Evolutionary conservation across 1,284 basidiomycete genomes (phyloP), one percentile per base, ranked within the genome.

Genomic region (Trichosporon sp.): DNA sequence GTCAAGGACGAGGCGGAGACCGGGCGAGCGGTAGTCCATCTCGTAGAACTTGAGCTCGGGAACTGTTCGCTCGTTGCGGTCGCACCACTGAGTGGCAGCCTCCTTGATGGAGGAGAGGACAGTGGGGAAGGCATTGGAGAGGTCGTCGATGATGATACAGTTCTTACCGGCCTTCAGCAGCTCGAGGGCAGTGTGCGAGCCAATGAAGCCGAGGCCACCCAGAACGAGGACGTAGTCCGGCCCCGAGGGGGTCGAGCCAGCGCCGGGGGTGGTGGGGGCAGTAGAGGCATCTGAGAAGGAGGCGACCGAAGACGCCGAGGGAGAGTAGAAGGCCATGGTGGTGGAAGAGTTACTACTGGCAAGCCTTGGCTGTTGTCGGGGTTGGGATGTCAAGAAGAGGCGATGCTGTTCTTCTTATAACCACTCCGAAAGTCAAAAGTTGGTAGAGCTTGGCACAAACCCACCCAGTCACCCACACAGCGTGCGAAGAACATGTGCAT

Each of bases 111-210:
- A 54, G n/a, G 29, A 37, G 10, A 57, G 31, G 13, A 63, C 62
- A 6, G 10, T 37, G 6, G 25, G 19, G 14, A 63, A 63, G n/a
- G 34, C 29, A 21, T 63, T 63, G 31, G 52, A 56, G 21, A 59
- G 52, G 62, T 63, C 58, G 52, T 63, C 62, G 58, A 63, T 31
- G 27, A 63, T 57, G 32, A 63, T 40, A 19, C 59, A 58, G 37
- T 63, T 63, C 32, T 63, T 56, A 52, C 62, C 62, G 6, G 58
- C 62, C 52, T 60, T 63, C 36, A 63, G 62, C 10, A 63, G 62
- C 49, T 63, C 62, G 31, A 63, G 49, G 1, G 44, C 56, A 7
- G 63, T 64, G 59, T 61, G 59, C 8, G 63, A 61, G 32, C 59
- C 63, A 25, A 60, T 64, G 40, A 58, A 60, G 14, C 59, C 59